These are phyloP conservation scores for Erythrobasidium hasegawianum DNA, from an alignment of 1,284 basidiomycete genomes.

Conservation along the genomic window DNA sequence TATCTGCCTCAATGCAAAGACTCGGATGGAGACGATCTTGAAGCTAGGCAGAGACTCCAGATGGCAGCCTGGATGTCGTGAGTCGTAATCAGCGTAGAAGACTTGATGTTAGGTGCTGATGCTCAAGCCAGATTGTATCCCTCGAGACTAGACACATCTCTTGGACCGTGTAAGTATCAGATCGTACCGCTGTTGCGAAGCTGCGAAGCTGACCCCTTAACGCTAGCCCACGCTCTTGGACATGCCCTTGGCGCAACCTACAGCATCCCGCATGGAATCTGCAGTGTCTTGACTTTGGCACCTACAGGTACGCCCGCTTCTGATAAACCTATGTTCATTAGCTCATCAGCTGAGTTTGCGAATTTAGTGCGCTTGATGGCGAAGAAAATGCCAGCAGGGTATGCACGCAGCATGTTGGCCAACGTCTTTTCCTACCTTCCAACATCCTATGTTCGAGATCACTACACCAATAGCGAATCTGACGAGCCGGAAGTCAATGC, in stretches of 20 bases:
- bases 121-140: conserved; percentile 61
- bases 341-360: not conserved
- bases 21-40: conserved; percentile 59
- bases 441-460: not conserved
- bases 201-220: not conserved
- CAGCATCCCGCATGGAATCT: conserved; percentile 73
- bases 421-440: conserved; percentile 53
- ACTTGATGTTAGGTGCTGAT: not conserved
- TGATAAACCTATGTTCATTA: too few relatives aligned
- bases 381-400: conserved; percentile 57
- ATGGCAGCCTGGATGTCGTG: conserved; percentile 65
- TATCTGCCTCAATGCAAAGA: conserved; percentile 59
- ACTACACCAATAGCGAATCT: conserved; percentile 11
- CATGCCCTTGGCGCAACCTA: conserved; percentile 73
- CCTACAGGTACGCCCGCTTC: not conserved
- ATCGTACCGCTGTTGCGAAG: too few relatives aligned
- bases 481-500: conserved; percentile 11
- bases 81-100: too few relatives aligned
- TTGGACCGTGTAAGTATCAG: conserved; percentile 57
- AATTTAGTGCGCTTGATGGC: conserved; percentile 19
- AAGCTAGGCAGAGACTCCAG: conserved; percentile 64
- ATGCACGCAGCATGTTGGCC: conserved; percentile 56
- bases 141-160: conserved; percentile 55
- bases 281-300: conserved; percentile 71
- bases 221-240: conserved; percentile 38